Evolutionary conservation across 148 eudicot genomes (phyloP).

Genomic region (Fallopia convolvulus): DNA sequence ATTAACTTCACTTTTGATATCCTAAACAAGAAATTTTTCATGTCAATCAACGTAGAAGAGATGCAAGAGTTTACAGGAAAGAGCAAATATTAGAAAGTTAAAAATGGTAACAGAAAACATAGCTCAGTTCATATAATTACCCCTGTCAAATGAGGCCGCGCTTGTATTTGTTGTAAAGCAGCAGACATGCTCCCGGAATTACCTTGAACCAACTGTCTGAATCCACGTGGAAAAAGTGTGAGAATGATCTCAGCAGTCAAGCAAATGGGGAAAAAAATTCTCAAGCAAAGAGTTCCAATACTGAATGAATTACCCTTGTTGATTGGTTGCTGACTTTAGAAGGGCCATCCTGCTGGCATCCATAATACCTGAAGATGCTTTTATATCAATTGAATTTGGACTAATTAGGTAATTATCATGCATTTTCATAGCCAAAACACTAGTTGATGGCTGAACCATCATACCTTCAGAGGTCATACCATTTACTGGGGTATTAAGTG

Average conservation of each 20-base stretch:
- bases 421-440: slow-evolving; percentile 41
- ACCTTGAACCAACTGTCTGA: slow-evolving; percentile 87
- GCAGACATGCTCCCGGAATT: slow-evolving; percentile 78
- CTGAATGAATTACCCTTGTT: slow-evolving; percentile 55
- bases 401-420: slow-evolving; percentile 49
- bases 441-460: slow-evolving; percentile 48
- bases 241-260: slow-evolving; percentile 13
- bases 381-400: slow-evolving; percentile 50
- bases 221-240: slow-evolving; percentile 30
- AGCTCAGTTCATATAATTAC: slow-evolving; percentile 29
- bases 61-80: neutral
- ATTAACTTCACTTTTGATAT: slow-evolving; percentile 70
- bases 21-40: slow-evolving; percentile 33
- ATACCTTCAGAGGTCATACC: slow-evolving; percentile 50
- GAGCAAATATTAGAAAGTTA: neutral
- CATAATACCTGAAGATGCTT: slow-evolving; percentile 56
- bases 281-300: neutral
- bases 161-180: slow-evolving; percentile 90
- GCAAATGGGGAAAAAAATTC: neutral
- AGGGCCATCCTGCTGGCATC: slow-evolving; percentile 91
- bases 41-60: neutral
- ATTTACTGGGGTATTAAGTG: slow-evolving; percentile 64
- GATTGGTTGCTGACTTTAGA: slow-evolving; percentile 68
- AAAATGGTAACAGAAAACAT: neutral
- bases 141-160: slow-evolving; percentile 58